phyloP scores from a whole-genome alignment of 345 rosid species.

The Rubroshorea leprosula region DNA sequence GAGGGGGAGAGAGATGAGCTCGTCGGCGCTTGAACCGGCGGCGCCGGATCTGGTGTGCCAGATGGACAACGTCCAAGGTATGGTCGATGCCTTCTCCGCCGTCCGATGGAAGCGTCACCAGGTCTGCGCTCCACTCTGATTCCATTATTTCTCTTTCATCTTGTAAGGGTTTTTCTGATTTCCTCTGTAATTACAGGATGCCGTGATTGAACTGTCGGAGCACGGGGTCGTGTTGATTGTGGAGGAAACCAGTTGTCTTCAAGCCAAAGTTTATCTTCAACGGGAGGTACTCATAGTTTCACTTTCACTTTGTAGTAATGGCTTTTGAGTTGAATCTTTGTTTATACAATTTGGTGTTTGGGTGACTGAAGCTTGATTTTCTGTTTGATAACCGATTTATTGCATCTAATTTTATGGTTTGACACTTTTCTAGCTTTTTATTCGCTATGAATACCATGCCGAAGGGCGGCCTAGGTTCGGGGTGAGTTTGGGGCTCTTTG shows the following conservation, averaged over 20 bases:
- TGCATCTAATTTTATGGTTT: background rate
- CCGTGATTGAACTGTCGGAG: constrained; percentile 72
- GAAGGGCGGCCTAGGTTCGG: constrained; percentile 82
- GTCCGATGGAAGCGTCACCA: constrained; percentile 96
- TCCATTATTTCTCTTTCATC: no score
- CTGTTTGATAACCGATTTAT: background rate
- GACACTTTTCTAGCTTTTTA: constrained; percentile 47
- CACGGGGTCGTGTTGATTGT: constrained; percentile 74
- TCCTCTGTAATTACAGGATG: constrained; percentile 40
- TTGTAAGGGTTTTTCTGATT: background rate
- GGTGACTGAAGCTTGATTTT: background rate
- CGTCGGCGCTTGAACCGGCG: no score
- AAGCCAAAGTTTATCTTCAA: constrained; percentile 86
- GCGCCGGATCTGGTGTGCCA: no score
- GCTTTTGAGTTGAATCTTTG: background rate
- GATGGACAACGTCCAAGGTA: constrained; percentile 76
- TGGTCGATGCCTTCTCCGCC: constrained; percentile 86
- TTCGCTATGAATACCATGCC: constrained; percentile 54
- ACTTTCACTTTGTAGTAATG: background rate
- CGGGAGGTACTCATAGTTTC: constrained; percentile 18
- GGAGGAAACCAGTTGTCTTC: constrained; percentile 79
- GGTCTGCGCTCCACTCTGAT: constrained; percentile 16
- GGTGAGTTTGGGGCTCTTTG: constrained; percentile 78
- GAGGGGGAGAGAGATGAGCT: constrained; percentile 35
- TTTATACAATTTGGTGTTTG: no score